Conservation (phyloP, 1,139 yeast genomes). For the Kluyveromyces sp. region DNA sequence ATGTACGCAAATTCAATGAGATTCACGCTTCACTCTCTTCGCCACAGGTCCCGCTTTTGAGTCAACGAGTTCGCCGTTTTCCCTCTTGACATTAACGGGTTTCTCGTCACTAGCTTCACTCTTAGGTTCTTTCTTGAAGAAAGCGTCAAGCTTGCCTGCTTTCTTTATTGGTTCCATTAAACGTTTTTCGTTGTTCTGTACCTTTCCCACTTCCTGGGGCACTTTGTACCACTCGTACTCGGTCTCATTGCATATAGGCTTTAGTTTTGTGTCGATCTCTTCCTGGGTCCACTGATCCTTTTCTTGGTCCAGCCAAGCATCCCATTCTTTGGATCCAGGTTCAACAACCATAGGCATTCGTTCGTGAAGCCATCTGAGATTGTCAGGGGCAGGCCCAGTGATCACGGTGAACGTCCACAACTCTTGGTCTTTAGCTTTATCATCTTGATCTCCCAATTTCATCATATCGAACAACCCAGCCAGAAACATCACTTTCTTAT, state of each 20-base stretch:
- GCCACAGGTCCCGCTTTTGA: not conserved
- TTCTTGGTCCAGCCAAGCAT: constrained; percentile 49
- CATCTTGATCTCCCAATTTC: constrained; percentile 22
- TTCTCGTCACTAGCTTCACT: too few species aligned
- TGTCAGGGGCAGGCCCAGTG: constrained; percentile 61
- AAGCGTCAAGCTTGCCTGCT: constrained; percentile 11
- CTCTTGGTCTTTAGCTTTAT: constrained; percentile 5
- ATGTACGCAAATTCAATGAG: not conserved
- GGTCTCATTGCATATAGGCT: constrained; percentile 37
- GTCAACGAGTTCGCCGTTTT: constrained; percentile 1
- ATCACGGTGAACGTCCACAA: constrained; percentile 56
- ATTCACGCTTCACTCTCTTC: constrained; percentile 6
- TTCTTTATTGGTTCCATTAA: constrained; percentile 39
- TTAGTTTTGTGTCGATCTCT: constrained; percentile 36
- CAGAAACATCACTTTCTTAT: constrained; percentile 48
- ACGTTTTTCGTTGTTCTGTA: constrained; percentile 42
- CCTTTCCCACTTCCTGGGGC: constrained; percentile 57
- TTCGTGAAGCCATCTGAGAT: constrained; percentile 61
- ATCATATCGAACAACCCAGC: constrained; percentile 57
- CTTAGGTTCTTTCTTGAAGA: constrained; percentile 8
- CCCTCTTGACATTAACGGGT: not conserved
- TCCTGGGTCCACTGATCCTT: constrained; percentile 36
- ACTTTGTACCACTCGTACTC: constrained; percentile 50
- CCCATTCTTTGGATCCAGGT: constrained; percentile 52
- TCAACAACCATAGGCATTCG: constrained; percentile 69